Conservation (phyloP, 2,329 filamentous ascomycete genomes). For the Penicillium capsulatum region DNA sequence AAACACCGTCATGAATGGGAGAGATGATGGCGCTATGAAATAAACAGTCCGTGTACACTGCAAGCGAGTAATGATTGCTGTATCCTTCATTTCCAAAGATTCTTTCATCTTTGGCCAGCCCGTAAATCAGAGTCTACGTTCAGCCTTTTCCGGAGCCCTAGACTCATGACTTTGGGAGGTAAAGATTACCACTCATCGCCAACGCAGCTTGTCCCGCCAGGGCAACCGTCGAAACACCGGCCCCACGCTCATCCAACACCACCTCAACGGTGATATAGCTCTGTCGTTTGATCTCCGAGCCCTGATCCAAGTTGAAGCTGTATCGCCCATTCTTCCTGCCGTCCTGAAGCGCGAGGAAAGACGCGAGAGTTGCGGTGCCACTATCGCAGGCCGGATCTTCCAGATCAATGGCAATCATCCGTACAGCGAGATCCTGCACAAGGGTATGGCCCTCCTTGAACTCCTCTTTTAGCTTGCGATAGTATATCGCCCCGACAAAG, state of each 20-base stretch:
- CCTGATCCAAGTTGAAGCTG: slow-evolving; percentile 51
- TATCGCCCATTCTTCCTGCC: slow-evolving; percentile 34
- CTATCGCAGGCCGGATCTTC: slow-evolving; percentile 63
- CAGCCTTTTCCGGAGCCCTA: no score
- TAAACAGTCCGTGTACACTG: no score
- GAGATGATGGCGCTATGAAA: no score
- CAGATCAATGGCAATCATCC: slow-evolving; percentile 33
- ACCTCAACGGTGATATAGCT: slow-evolving; percentile 15
- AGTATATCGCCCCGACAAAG: slow-evolving; percentile 30
- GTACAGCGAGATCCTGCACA: slow-evolving; percentile 22
- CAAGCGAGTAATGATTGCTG: no score
- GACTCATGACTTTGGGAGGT: no score
- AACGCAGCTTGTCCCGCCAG: background rate
- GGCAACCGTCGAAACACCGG: background rate
- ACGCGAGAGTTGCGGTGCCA: slow-evolving; percentile 52
- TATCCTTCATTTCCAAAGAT: no score
- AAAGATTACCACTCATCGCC: background rate
- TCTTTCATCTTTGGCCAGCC: no score
- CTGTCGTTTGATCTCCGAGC: slow-evolving; percentile 58
- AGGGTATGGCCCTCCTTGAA: slow-evolving; percentile 12
- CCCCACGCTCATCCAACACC: slow-evolving; percentile 7
- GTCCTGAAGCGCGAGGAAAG: slow-evolving; percentile 48
- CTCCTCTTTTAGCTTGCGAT: slow-evolving; percentile 10
- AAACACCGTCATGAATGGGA: no score
- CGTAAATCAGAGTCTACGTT: no score